These are phyloP conservation scores for Ceratobasidium papillatum DNA, from an alignment of 1,284 basidiomycete species.

Conservation along the genomic window DNA sequence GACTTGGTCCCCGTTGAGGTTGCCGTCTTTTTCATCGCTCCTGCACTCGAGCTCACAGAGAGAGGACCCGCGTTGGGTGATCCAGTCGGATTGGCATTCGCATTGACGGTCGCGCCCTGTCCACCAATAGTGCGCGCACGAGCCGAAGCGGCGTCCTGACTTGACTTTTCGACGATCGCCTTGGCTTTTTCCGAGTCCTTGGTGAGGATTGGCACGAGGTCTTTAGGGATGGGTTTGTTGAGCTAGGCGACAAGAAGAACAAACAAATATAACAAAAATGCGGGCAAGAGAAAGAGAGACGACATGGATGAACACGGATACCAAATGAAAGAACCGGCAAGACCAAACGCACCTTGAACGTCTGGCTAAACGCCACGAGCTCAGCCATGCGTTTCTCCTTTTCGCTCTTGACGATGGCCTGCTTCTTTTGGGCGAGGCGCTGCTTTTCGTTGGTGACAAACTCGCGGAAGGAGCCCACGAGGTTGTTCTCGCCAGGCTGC, in stretches of 20 bases:
- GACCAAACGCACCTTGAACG: slow-evolving; percentile 78
- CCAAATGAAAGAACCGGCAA: slow-evolving; percentile 35
- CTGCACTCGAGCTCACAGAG: slow-evolving; percentile 37
- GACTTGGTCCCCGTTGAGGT: slow-evolving; percentile 48
- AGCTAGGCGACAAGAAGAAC: slow-evolving; percentile 60
- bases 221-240: slow-evolving; percentile 92
- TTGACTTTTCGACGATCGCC: slow-evolving; percentile 79
- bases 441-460: slow-evolving; percentile 92
- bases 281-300: slow-evolving; percentile 30
- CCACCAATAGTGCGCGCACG: slow-evolving; percentile 72
- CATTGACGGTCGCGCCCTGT: slow-evolving; percentile 46
- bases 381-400: slow-evolving; percentile 94
- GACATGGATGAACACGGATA: slow-evolving; percentile 43
- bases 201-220: slow-evolving; percentile 89
- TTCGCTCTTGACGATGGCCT: slow-evolving; percentile 88
- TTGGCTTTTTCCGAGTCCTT: slow-evolving; percentile 91
- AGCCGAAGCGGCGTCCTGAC: slow-evolving; percentile 69
- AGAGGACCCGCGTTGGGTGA: slow-evolving; percentile 46
- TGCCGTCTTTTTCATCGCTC: slow-evolving; percentile 42
- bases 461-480: slow-evolving; percentile 69
- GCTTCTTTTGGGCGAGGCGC: slow-evolving; percentile 87
- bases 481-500: slow-evolving; percentile 47
- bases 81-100: slow-evolving; percentile 44
- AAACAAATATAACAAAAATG: slow-evolving; percentile 7
- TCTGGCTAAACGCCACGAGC: slow-evolving; percentile 89